Conservation (phyloP, 352 stramenopile genomes). For the Aphanomyces euteiches region DNA sequence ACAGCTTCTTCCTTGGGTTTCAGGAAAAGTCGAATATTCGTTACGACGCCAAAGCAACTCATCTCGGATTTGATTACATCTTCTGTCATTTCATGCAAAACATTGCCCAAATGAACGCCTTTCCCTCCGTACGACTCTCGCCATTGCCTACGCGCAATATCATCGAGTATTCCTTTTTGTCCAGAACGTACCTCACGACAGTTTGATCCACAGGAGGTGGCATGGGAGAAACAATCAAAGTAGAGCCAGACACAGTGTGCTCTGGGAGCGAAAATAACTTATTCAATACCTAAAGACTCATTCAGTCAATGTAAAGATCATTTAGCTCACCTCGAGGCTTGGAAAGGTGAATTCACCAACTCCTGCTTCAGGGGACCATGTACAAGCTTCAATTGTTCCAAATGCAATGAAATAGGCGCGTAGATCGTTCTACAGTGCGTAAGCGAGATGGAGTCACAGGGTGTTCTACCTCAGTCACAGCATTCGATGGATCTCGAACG, state of each 20-base stretch:
- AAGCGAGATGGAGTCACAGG: background rate
- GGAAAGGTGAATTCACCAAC: constrained; percentile 8
- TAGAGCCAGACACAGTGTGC: background rate
- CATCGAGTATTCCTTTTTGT: no score
- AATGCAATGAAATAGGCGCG: constrained; percentile 21
- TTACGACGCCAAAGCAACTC: constrained; percentile 25
- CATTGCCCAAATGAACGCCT: constrained; percentile 27
- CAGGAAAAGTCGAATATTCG: background rate
- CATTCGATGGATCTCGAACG: background rate
- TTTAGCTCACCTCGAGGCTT: background rate
- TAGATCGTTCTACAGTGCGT: background rate
- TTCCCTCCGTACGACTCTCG: constrained; percentile 1
- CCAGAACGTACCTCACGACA: constrained; percentile 2
- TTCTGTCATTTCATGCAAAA: constrained; percentile 25
- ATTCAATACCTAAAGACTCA: constrained; percentile 16
- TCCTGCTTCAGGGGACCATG: background rate
- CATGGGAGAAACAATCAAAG: constrained; percentile 11
- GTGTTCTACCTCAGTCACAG: background rate
- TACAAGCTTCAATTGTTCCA: background rate
- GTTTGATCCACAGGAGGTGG: constrained; percentile 9
- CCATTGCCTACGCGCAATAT: background rate
- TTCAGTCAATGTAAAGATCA: background rate
- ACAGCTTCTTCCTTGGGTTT: constrained; percentile 27
- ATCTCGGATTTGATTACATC: constrained; percentile 28
- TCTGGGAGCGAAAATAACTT: constrained; percentile 10